Percentiles rank a stretch among this genome's conserved stretches.
Evolutionary conservation across 441 rosid species (phyloP).

Genomic region (Adansonia rubrostipa): DNA sequence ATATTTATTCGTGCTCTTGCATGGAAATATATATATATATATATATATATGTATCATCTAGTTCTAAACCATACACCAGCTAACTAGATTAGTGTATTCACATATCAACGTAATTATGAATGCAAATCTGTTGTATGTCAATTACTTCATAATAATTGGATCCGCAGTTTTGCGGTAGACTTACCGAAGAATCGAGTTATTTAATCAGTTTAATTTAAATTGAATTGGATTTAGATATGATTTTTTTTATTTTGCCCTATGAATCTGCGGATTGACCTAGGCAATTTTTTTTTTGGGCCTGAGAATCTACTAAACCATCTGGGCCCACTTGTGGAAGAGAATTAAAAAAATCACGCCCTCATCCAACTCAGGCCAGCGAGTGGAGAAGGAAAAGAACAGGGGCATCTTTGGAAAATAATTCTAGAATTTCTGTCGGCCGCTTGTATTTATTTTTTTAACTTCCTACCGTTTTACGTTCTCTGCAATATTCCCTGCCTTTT

Average conservation of each 20-base stretch:
- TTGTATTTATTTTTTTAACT: neutral
- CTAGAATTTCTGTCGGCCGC: neutral
- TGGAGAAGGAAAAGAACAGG: neutral
- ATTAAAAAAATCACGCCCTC: neutral
- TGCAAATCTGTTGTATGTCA: neutral
- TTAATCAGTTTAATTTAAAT: too few species aligned
- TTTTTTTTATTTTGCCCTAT: too few species aligned
- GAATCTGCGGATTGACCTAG: too few species aligned
- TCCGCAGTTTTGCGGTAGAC: neutral
- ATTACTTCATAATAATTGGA: neutral
- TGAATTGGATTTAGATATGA: too few species aligned
- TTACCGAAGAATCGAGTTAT: too few species aligned
- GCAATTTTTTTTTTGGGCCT: too few species aligned
- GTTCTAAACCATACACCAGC: neutral
- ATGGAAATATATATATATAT: neutral
- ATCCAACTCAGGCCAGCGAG: too few species aligned
- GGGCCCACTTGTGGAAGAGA: neutral
- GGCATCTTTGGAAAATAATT: neutral
- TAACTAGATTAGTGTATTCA: neutral
- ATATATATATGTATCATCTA: neutral
- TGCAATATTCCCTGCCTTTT: constrained; percentile 5
- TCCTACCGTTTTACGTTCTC: constrained; percentile 8
- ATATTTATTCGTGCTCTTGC: neutral
- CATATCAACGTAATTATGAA: neutral
- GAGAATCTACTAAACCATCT: too few species aligned